A percentile compares a stretch with the other conserved stretches of the same genome.
phyloP scores from a whole-genome alignment of 768 basidiomycete species.

The Psilocybe cubensis region DNA sequence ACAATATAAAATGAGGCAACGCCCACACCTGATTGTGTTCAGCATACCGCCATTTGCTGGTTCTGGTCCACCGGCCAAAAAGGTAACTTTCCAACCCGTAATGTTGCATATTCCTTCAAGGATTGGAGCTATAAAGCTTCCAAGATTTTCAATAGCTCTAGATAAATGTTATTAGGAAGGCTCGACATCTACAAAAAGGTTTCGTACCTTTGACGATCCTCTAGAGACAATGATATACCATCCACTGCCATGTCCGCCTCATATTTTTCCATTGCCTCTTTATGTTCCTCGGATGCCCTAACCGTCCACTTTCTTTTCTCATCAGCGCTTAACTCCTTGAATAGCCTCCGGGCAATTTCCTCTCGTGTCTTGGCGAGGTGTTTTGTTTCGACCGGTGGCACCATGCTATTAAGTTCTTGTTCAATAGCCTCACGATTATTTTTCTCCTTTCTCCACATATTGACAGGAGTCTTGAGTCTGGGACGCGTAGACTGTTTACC shows the following conservation, averaged over 20 bases:
- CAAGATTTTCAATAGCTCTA: neutral
- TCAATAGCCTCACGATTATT: neutral
- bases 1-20: neutral
- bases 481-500: neutral
- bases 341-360: neutral
- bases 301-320: neutral
- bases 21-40: slow-evolving; percentile 2
- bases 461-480: neutral
- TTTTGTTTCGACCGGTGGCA: neutral
- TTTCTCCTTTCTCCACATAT: neutral
- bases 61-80: slow-evolving; percentile 4
- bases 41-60: neutral
- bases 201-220: too few species aligned
- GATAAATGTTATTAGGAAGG: neutral
- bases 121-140: neutral
- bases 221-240: too few species aligned
- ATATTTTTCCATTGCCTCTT: neutral
- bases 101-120: neutral
- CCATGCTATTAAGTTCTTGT: neutral
- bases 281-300: neutral
- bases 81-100: slow-evolving; percentile 1
- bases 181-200: too few species aligned
- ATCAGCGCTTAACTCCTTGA: neutral
- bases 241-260: neutral
- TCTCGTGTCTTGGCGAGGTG: neutral